Evolutionary conservation across 441 rosid genomes (phyloP), one percentile per base, ranked within the genome.

Genomic region (Isatis lusitanica): DNA sequence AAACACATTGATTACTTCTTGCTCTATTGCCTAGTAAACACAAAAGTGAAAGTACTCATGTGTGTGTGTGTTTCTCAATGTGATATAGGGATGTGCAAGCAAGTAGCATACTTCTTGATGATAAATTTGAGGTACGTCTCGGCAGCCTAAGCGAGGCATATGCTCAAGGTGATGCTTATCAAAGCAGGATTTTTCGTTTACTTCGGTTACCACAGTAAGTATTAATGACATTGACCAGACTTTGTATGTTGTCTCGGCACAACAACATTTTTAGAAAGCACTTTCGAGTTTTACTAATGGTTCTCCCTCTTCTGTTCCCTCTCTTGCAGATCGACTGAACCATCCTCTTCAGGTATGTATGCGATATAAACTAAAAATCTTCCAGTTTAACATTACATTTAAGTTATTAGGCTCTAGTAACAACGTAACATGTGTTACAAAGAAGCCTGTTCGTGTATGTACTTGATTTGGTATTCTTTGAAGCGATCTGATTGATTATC

Each of bases 91-190:
- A 93, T 86, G 82, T 96, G 68, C 99, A 92, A 86, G 98, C 98
- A 59, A 91, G 98, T 83, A 93, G 99, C 74, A 90, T 96, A 74
- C 93, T 96, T 67, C 99, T 96, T 46, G 99, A 96, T 82, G 99
- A 96, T 68, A 93, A 93, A 81, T 96, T 86, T 63, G 99, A 96
- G 82, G 99, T 96, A 63, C 89, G 98, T 51, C 84, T 96, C 5
- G 97, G 98, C 76, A 93, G 98, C 80, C 70, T 96, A 75, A 92
- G 93, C 6, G 96, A 89, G 73, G 93, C 67, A 61, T 83, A 88
- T 74, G 76, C 85, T 67, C 96, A 93, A 85, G 96, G 90, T 33
- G 93, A 91, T 80, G 74, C 83, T 53, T 90, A 89, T 65, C 97
- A 90, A 76, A 89, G 84, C 80, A 87, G 88, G 80, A 87, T 96